Evolutionary conservation across 805 yeast genomes (phyloP).

Genomic region (Saturnispora saitoi): DNA sequence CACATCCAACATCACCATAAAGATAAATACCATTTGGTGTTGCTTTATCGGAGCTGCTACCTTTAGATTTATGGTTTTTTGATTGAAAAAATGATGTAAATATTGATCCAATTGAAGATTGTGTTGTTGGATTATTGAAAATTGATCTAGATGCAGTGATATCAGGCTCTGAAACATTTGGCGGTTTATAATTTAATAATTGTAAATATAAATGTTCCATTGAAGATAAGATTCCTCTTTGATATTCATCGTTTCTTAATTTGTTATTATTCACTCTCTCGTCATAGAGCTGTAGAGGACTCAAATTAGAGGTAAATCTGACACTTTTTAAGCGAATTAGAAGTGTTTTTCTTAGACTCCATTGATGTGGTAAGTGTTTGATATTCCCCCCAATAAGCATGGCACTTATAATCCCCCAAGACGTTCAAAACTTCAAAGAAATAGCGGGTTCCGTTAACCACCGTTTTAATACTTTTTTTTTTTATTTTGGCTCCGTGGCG

Average conservation of each 20-base stretch:
- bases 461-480: not conserved
- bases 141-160: conserved; percentile 20
- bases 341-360: not conserved
- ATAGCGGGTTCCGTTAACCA: not conserved
- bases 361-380: not conserved
- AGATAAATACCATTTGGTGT: conserved; percentile 77
- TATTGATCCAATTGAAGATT: conserved; percentile 28
- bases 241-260: conserved; percentile 69
- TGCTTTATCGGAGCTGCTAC: not conserved
- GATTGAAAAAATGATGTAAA: conserved; percentile 25
- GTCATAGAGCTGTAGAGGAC: conserved; percentile 27
- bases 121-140: conserved; percentile 14
- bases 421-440: not conserved
- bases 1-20: conserved; percentile 98
- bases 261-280: conserved; percentile 30
- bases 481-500: not conserved
- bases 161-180: conserved; percentile 45
- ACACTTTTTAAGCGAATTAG: not conserved
- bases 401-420: not conserved
- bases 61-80: not conserved
- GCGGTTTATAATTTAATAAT: conserved; percentile 52
- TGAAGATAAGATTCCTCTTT: conserved; percentile 59
- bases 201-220: conserved; percentile 51
- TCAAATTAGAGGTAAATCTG: conserved; percentile 6
- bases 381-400: not conserved